Conservation (phyloP, 257 asterid species). For the Ballota nigra region DNA sequence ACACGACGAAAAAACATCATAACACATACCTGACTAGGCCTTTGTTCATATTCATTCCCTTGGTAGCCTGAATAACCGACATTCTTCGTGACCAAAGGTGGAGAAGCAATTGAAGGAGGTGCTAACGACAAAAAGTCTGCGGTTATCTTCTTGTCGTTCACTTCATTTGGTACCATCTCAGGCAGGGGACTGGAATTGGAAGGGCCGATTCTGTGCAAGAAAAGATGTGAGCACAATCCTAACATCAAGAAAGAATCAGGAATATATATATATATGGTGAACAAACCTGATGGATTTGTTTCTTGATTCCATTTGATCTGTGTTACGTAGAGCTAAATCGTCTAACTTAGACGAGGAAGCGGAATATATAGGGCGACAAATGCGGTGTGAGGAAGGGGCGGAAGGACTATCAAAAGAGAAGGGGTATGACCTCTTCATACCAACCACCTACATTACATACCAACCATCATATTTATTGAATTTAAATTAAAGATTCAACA, state of each 20-base stretch:
- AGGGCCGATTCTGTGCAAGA: conserved; percentile 42
- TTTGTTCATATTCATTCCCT: conserved; percentile 21
- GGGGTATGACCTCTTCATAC: conserved; percentile 58
- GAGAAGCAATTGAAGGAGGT: conserved; percentile 55
- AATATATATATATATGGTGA: not conserved
- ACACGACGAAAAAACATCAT: not conserved
- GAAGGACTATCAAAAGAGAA: conserved; percentile 44
- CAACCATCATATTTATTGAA: conserved; percentile 23
- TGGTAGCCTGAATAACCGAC: conserved; percentile 22
- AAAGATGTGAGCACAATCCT: conserved; percentile 10
- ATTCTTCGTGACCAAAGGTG: conserved; percentile 22
- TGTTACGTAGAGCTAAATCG: conserved; percentile 38
- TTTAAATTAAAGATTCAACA: not conserved
- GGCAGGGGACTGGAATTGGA: conserved; percentile 36
- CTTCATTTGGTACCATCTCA: conserved; percentile 26
- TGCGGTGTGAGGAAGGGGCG: conserved; percentile 32
- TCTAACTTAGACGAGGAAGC: conserved; percentile 36
- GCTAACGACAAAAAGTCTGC: conserved; percentile 79
- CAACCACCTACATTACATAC: conserved; percentile 45
- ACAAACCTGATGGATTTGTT: conserved; percentile 43
- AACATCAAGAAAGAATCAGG: not conserved
- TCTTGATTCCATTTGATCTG: conserved; percentile 34
- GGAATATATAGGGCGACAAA: conserved; percentile 21
- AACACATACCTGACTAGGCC: conserved; percentile 41
- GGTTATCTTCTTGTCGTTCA: conserved; percentile 30